Evolutionary conservation across 2,329 filamentous ascomycete species (phyloP).

Genomic region (Zarea fungicola): DNA sequence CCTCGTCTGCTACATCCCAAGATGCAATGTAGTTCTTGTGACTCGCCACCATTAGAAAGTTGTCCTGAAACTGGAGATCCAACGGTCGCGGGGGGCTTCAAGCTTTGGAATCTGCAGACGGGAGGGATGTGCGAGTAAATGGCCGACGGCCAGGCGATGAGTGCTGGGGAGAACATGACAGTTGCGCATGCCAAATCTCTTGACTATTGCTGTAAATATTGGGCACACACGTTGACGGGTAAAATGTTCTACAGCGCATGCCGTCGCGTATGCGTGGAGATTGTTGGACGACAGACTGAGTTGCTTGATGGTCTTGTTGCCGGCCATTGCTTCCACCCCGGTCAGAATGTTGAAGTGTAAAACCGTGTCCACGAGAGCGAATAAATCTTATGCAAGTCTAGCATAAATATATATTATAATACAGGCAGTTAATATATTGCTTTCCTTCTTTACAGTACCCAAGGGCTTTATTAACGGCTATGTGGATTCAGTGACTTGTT

Average conservation of each 20-base stretch:
- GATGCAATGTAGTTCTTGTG: slow-evolving; percentile 21
- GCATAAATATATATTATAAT: too few relatives aligned
- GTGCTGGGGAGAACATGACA: slow-evolving; percentile 25
- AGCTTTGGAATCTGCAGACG: too few relatives aligned
- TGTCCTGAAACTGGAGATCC: slow-evolving; percentile 22
- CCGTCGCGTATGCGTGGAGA: not conserved
- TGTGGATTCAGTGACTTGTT: too few relatives aligned
- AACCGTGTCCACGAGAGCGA: slow-evolving; percentile 25
- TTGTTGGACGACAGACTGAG: not conserved
- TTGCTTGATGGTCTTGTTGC: not conserved
- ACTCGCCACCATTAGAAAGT: slow-evolving; percentile 24
- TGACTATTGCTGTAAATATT: slow-evolving; percentile 22
- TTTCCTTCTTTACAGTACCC: too few relatives aligned
- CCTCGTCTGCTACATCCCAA: slow-evolving; percentile 24
- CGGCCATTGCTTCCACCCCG: slow-evolving; percentile 30
- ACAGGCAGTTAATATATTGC: too few relatives aligned
- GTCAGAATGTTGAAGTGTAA: slow-evolving; percentile 28
- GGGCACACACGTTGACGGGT: slow-evolving; percentile 7
- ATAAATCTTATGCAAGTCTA: slow-evolving; percentile 18
- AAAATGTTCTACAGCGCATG: not conserved
- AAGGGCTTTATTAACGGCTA: too few relatives aligned
- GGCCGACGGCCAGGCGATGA: slow-evolving; percentile 23
- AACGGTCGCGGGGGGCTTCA: slow-evolving; percentile 20
- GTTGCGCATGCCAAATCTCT: slow-evolving; percentile 26
- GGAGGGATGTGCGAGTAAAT: slow-evolving; percentile 28